Conservation (phyloP, 2,329 filamentous ascomycete genomes). For the Phyllosticta citriasiana region DNA sequence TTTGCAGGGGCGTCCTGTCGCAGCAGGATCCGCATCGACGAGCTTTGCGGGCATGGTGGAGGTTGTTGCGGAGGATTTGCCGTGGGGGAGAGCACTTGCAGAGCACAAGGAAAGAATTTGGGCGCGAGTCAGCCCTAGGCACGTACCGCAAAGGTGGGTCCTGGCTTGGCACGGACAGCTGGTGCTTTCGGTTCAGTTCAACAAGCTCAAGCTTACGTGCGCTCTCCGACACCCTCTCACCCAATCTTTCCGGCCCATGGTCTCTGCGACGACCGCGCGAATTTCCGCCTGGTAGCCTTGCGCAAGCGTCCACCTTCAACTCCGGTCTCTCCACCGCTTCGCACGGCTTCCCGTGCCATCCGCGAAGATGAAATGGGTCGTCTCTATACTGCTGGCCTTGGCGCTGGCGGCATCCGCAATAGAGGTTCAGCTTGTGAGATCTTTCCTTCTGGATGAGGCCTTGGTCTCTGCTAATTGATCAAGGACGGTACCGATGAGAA, state of each 20-base stretch:
- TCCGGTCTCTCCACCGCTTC: background rate
- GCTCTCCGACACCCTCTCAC: background rate
- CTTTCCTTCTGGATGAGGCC: background rate
- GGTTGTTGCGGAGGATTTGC: background rate
- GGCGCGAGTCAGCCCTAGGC: background rate
- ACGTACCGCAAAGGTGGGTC: background rate
- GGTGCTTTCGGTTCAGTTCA: background rate
- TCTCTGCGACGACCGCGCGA: background rate
- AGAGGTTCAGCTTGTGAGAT: conserved; percentile 25
- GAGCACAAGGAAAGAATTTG: background rate
- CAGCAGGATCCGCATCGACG: background rate
- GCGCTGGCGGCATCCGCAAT: conserved; percentile 25
- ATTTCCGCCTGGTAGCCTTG: background rate
- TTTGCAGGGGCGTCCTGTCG: conserved; percentile 35
- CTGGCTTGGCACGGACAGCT: conserved; percentile 8
- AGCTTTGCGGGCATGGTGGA: conserved; percentile 25
- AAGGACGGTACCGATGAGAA: conserved; percentile 62
- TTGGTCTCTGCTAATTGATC: conserved; percentile 8
- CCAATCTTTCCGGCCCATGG: background rate
- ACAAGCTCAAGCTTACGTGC: conserved; percentile 5
- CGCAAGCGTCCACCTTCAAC: background rate
- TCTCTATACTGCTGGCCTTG: conserved; percentile 24
- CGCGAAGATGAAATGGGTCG: conserved; percentile 25
- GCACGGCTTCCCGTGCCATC: background rate
- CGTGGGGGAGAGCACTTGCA: background rate